Base-by-base conservation (phyloP, 2,329 filamentous ascomycete species). In the Penicillium sp. region DNA sequence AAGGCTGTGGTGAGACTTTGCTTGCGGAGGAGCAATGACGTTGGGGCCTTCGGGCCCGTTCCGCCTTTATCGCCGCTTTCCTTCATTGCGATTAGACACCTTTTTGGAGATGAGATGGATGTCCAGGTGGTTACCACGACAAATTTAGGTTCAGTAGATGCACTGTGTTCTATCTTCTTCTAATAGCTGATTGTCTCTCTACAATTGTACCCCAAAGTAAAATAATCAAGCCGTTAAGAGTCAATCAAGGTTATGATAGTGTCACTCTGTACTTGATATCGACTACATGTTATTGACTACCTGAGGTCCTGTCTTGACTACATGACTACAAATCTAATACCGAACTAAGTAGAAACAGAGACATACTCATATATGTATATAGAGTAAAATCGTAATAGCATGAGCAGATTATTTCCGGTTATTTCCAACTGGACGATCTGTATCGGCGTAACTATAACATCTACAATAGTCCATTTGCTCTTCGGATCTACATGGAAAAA, bases 11-110 rank as follows among this genome's bases (percentile, higher is more conserved):
- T n/a, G 50, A 53, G 50, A 53, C 26, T 48, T 53, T 31, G 26
- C 10, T 43, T 34, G 39, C 29, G 38, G 46, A 55, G 53, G 34
- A 43, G 8, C 47, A 29, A 55, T 55, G 53, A 55, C 53, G 53
- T 55, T 51, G 50, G 50, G 43, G 20, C 34, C 32, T 18, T 34
- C 46, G 13, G 50, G 29, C 40, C 43, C n/a, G 24, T 50, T 50
- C 50, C 50, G 34, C 43, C 35, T 53, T 48, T 37, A 52, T 51
- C 49, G 29, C 20, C 37, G 37, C 20, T 13, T 24, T 32, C 14
- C 31, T 31, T 48, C 32, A 7, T 48, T 26, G 11, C 20, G 16
- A 8, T 22, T 22, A 11, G 45, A 47, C 37, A 37, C 4, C n/a
- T n/a, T n/a, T n/a, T 7, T 38, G 37, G 4, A 6, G 39, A 24